Base-by-base conservation (phyloP, 2,329 filamentous ascomycete genomes). In the Apiospora pterosperma region DNA sequence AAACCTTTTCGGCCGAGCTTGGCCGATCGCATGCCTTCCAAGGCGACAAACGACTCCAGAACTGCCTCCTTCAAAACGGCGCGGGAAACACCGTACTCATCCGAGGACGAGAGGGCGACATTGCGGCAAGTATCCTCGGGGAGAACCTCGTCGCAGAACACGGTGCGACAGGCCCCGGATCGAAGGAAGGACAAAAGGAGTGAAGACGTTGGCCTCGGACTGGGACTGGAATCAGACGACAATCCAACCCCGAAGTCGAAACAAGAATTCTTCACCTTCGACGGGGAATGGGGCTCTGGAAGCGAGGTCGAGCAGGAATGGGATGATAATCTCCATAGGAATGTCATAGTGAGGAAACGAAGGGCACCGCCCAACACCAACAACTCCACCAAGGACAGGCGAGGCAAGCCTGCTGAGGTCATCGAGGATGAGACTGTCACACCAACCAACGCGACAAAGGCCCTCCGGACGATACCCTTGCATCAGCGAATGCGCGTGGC, bases 11-110 rank as follows among this genome's bases (percentile, higher is more conserved):
- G 85, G 36, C 83, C 84, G 21, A 74, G 76, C 21, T 71, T 81
- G 55, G 77, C 76, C 67, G 84, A 88, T 67, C 82, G 84, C 38
- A 76, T 79, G 42, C 76, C 77, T 25, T 85, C 84, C 36, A 85
- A 85, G 67, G 76, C 82, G 11, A 88, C 82, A 3, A 76, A 83
- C 1, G 89, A 87, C 62, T 88, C 85, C n/a, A 84, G 84, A 42
- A 84, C 88, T 25, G 88, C 90, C 62, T 93, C 91, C 1, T 93
- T 92, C 72, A 88, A 80, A 69, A 93, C 91, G 2, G 91, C 91
- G 5, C 83, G 81, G 42, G 91, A 93, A 76, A 84, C 85, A 55
- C 84, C 85, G 1, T 83, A 82, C 21, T 86, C 86, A 1, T 90
- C 89, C 36, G 88, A 90, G 66, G 80, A 83, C 64, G 76, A 74